Conservation (phyloP, 139 green algal species). For the Micractinium sp. region DNA sequence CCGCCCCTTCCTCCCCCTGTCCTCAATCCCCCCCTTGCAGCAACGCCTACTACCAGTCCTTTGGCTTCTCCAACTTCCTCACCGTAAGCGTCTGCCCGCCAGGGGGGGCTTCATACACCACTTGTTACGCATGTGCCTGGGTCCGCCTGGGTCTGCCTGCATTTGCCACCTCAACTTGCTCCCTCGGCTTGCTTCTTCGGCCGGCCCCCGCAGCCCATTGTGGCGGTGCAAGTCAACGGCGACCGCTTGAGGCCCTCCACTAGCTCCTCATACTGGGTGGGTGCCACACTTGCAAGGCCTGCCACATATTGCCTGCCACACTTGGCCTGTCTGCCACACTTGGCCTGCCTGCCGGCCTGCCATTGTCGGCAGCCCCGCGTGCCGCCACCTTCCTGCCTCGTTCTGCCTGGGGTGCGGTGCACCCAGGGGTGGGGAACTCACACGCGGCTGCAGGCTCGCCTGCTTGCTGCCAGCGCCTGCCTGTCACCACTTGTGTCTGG, state of each 20-base stretch:
- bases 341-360: too few species aligned
- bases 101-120: not conserved
- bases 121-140: not conserved
- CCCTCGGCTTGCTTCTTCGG: not conserved
- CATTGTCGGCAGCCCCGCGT: too few species aligned
- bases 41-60: conserved; percentile 48
- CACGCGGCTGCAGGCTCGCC: not conserved
- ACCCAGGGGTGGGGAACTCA: too few species aligned
- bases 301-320: too few species aligned
- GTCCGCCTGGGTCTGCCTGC: too few species aligned
- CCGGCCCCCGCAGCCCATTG: conserved; percentile 20
- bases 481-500: too few species aligned
- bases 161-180: not conserved
- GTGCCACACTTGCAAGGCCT: too few species aligned
- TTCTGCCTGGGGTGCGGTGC: too few species aligned
- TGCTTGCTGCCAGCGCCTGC: not conserved
- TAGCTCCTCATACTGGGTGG: not conserved
- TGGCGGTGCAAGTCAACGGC: conserved; percentile 42
- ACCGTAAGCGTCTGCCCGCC: not conserved
- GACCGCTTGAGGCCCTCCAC: conserved; percentile 16
- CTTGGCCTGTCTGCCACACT: too few species aligned
- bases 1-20: not conserved
- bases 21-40: not conserved
- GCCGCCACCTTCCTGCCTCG: too few species aligned
- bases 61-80: conserved; percentile 46